Evolutionary conservation across 75 land plant species (phyloP), one percentile per base, ranked within the genome.

Genomic region (Pinus albicaulis): DNA sequence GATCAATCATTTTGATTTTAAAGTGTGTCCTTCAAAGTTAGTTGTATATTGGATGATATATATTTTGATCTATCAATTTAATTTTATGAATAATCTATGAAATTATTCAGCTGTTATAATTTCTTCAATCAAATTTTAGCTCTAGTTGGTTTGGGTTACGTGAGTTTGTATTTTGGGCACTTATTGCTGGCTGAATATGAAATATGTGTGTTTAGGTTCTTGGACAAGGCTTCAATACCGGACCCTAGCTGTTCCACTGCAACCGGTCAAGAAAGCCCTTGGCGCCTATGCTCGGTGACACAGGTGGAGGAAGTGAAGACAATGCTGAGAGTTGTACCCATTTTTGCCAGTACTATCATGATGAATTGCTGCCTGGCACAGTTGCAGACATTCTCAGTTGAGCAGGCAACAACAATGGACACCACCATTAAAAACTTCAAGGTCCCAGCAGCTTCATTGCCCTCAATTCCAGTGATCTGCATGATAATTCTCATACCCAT

Each of bases 241-340:
- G 81, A 77, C 14, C 73, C 57, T 4, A 59, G 59, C n/a, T 16
- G 11, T 16, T 34, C 26, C 61, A 56, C 68, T 0, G 61, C 44
- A 28, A 44, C 70, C 25, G 74, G 75, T 22, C 77, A 82, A 15
- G 26, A 28, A 12, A 58, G 72, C 26, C 17, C 48, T 0, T 55
- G 57, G 36, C 76, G 85, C n/a, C 28, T 75, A 36, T 90, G 89
- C 82, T 64, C 84, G 1, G 76, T 76, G 0, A 74, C 81, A n/a
- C 82, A 94, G 72, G 93, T 96, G 19, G 98, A 96, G 72, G 99
- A 96, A 22, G 92, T 94, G 76, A 96, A 96, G 66, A 76, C 87
- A 13, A 88, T 94, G 8, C 22, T 86, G 19, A 85, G 80, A 28
- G 78, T 92, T 34, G 77, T 94, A 64, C 99, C 99, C 26, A 90